A percentile compares a stretch with the other conserved stretches of the same genome.
These are phyloP conservation scores for Phytophthora melonis DNA, from an alignment of 352 stramenopile genomes.

Conservation along the genomic window DNA sequence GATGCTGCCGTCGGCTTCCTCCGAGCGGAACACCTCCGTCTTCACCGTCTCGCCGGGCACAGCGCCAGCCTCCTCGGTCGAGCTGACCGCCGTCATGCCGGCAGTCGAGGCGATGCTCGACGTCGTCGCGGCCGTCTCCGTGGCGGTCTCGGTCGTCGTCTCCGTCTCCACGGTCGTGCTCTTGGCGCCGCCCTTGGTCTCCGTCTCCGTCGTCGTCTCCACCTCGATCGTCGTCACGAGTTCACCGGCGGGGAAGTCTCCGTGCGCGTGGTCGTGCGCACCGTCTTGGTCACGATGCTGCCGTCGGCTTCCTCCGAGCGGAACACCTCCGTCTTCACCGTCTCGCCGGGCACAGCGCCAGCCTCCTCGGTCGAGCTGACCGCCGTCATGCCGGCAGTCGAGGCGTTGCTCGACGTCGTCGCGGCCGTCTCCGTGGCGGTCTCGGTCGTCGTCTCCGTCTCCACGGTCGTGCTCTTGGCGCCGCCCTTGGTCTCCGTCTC, in stretches of 20 bases:
- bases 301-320: slow-evolving; percentile 10
- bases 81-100: slow-evolving; percentile 12
- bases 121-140: slow-evolving; percentile 10
- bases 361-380: slow-evolving; percentile 11
- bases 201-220: too few species aligned
- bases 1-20: slow-evolving; percentile 12
- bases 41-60: slow-evolving; percentile 12
- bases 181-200: background rate
- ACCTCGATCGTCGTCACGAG: too few species aligned
- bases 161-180: slow-evolving; percentile 11
- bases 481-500: slow-evolving; percentile 9
- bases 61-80: slow-evolving; percentile 8
- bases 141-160: slow-evolving; percentile 11
- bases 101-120: slow-evolving; percentile 4
- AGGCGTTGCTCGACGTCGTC: slow-evolving; percentile 5
- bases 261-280: slow-evolving; percentile 11
- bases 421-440: slow-evolving; percentile 2
- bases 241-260: slow-evolving; percentile 5
- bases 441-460: slow-evolving; percentile 17
- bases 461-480: slow-evolving; percentile 8
- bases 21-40: slow-evolving; percentile 17
- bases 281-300: slow-evolving; percentile 11
- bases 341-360: slow-evolving; percentile 4
- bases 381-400: slow-evolving; percentile 6
- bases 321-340: slow-evolving; percentile 16